Evolutionary conservation across 371 early-diverging fungal genomes (phyloP).

Genomic region (Mortierella sp.): DNA sequence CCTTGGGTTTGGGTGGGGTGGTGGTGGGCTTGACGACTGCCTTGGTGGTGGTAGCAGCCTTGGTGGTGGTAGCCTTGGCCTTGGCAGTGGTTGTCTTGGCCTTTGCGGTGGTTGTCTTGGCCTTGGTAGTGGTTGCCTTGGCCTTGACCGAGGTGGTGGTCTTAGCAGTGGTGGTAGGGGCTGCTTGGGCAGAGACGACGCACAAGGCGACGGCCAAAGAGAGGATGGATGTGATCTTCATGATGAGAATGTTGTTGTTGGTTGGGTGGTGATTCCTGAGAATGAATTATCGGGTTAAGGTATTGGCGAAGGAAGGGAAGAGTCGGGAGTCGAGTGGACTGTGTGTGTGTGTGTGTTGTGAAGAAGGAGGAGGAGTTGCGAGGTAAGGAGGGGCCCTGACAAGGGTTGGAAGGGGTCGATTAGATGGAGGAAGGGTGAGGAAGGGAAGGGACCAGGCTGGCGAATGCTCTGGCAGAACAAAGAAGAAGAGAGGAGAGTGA

Average conservation of each 20-base stretch:
- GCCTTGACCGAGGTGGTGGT: background rate
- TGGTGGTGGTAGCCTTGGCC: slow-evolving; percentile 28
- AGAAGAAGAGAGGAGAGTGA: background rate
- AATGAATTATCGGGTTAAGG: background rate
- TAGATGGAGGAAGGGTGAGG: background rate
- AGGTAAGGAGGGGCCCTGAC: slow-evolving; percentile 14
- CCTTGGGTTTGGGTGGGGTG: slow-evolving; percentile 11
- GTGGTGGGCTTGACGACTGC: background rate
- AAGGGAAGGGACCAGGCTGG: slow-evolving; percentile 25
- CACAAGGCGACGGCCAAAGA: slow-evolving; percentile 62
- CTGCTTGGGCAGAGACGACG: slow-evolving; percentile 42
- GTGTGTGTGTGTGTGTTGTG: slow-evolving; percentile 14
- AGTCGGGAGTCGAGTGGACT: background rate
- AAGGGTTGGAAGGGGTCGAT: slow-evolving; percentile 26
- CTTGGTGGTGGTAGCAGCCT: slow-evolving; percentile 3
- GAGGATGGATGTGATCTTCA: slow-evolving; percentile 44
- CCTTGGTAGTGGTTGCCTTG: background rate
- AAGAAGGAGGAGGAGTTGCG: background rate
- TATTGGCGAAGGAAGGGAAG: too few relatives aligned
- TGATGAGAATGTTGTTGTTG: background rate
- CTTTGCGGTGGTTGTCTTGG: slow-evolving; percentile 32
- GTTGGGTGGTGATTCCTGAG: background rate
- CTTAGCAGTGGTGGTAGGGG: slow-evolving; percentile 14
- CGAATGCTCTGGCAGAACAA: background rate
- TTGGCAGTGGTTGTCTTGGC: too few relatives aligned